Evolutionary conservation across 2,329 filamentous ascomycete species (phyloP), one percentile per base, ranked within the genome.

Genomic region (Sclerotinia trifoliorum): DNA sequence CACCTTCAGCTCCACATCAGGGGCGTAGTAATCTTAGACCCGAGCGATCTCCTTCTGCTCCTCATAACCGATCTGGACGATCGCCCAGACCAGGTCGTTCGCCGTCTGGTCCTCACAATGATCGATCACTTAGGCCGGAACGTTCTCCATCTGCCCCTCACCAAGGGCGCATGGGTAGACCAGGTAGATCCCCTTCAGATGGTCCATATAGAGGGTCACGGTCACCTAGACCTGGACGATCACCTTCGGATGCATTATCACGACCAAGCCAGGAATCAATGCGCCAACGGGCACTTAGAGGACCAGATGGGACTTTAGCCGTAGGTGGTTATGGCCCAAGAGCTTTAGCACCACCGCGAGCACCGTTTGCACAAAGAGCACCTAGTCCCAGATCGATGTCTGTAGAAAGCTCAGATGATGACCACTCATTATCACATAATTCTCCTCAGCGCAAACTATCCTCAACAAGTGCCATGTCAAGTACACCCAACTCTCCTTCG

Each of bases 401-500:
- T 19, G 79, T 84, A 11, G 84, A 90, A 67, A 88, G 86, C 39
- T 89, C 87, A 1, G 91, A 94, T 63, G 90, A 93, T 66, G 92
- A 94, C 15, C 24, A 69, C 84, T 84, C 70, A 84, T 84, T 74
- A 65, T n/a, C 81, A 83, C 17, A 86, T 84, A 32, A 44, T 35
- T 87, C 90, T 8, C 85, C 88, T 39, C 82, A 86, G n/a, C 87
- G 93, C 55, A 95, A 95, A 76, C 81, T 93, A 62, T 97, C 94
- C 1, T 86, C 87, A 21, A 89, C 90, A 72, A 94, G 86, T 72
- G 85, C 82, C 60, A 78, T 87, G 44, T 89, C 87, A 3, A 79
- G 83, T 62, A 89, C 88, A 29, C 88, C 88, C 15, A 82, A 86
- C 70, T 90, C 90, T 32, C 89, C 90, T 2, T 84, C 83, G 64